Evolutionary conservation across 1,284 basidiomycete genomes (phyloP), one percentile per base, ranked within the genome.

Genomic region (Fomitopsis palustris): DNA sequence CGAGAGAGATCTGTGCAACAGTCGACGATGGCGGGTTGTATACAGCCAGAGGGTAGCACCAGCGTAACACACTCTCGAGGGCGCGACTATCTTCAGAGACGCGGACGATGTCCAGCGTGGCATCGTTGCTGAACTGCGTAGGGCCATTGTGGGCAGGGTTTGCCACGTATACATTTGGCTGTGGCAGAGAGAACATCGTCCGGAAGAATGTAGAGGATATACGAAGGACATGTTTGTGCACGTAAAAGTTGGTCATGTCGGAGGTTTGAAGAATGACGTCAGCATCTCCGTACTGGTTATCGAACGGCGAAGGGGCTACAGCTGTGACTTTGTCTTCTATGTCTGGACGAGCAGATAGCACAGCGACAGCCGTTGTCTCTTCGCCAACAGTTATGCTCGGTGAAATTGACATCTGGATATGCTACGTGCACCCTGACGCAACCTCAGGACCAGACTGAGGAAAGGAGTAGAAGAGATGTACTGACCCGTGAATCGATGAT

Each of bases 171-270:
- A 3, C 35, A 16, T 5, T 16, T 5, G 45, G 45, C 25, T 52
- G 49, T 17, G 49, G 49, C 16, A 52, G 33, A 9, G 49, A 52
- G n/a, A 52, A 21, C 49, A 60, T 51, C 21, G 51, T 35, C 14
- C 14, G 29, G 35, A 60, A 55, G 19, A 57, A 42, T 8, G 59
- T 17, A 6, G 59, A 60, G 27, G 59, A 55, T 12, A 60, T n/a
- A 21, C 31, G 47, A 17, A 60, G n/a, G 16, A 56, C 25, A 37
- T 10, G 16, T 23, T 23, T 53, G 45, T 57, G 55, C 19, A 53
- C 55, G 39, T 56, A 60, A 47, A 60, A 60, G 39, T 53, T 37
- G 4, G 39, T 43, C 10, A 31, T 41, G 25, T 60, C 59, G 16
- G 25, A 37, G 10, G 54, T 52, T 21, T 49, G 39, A 25, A 60